These are phyloP conservation scores for Jimgerdemannia lactiflua DNA, from an alignment of 192 early-diverging fungal species.

Conservation along the genomic window DNA sequence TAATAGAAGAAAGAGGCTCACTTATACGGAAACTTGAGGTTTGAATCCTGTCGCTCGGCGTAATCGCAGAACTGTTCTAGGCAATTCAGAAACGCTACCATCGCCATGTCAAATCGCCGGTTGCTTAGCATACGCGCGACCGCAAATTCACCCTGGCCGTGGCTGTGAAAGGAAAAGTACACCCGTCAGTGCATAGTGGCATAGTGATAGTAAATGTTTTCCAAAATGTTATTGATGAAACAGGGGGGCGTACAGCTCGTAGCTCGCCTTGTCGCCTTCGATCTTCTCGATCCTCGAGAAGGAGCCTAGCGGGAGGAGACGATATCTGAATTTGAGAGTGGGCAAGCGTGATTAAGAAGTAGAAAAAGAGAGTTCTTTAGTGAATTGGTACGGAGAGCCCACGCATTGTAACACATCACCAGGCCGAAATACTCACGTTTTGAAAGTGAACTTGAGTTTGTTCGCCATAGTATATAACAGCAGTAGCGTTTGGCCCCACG, in stretches of 20 bases:
- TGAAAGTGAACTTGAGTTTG: conserved; percentile 80
- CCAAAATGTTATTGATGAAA: background rate
- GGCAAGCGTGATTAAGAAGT: background rate
- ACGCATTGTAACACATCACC: background rate
- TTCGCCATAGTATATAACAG: conserved; percentile 85
- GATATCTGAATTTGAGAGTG: conserved; percentile 45
- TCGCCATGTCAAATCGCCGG: conserved; percentile 81
- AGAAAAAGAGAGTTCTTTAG: background rate
- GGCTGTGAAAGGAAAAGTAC: conserved; percentile 33
- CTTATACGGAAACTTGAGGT: conserved; percentile 82
- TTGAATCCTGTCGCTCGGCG: conserved; percentile 68
- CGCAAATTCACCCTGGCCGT: conserved; percentile 82
- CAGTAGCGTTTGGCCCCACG: conserved; percentile 87
- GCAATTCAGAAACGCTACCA: conserved; percentile 89
- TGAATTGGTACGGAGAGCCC: background rate
- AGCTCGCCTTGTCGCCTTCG: conserved; percentile 63
- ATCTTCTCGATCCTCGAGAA: conserved; percentile 89
- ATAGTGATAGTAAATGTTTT: background rate
- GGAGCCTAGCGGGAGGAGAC: conserved; percentile 87
- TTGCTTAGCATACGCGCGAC: conserved; percentile 73
- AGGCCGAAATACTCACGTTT: conserved; percentile 41
- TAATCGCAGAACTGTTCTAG: conserved; percentile 85
- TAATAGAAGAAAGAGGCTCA: conserved; percentile 22
- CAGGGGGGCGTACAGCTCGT: conserved; percentile 69
- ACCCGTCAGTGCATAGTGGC: too few relatives aligned